phyloP scores from a whole-genome alignment of 805 yeast genomes.

The Hanseniaspora jakobsenii region DNA sequence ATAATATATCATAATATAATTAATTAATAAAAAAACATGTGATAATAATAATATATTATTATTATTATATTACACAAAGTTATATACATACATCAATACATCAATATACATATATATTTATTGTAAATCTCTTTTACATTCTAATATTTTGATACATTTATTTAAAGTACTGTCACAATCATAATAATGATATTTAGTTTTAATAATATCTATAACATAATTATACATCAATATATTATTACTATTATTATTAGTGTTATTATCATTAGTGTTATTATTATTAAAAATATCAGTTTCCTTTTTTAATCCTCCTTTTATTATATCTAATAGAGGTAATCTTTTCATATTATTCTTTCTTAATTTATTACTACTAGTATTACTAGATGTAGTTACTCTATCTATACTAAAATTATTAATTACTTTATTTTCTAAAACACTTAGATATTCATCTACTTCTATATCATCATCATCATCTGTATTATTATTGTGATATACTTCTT shows the following conservation, averaged over 20 bases:
- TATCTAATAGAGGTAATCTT: neutral
- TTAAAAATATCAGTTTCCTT: neutral
- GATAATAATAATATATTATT: too few species aligned
- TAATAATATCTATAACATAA: neutral
- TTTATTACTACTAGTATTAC: neutral
- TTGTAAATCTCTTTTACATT: neutral
- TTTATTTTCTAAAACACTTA: slow-evolving; percentile 6
- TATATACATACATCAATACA: too few species aligned
- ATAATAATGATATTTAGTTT: neutral
- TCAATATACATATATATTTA: neutral
- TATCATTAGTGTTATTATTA: neutral
- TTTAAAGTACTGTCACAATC: neutral
- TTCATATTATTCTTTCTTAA: slow-evolving; percentile 7
- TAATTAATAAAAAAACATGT: too few species aligned
- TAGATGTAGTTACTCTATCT: too few species aligned
- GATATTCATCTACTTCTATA: neutral
- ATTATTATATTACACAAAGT: too few species aligned
- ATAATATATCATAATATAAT: too few species aligned
- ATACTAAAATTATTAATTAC: neutral
- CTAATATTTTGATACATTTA: neutral
- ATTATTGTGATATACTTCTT: neutral
- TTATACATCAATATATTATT: neutral
- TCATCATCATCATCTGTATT: neutral
- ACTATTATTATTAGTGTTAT: neutral
- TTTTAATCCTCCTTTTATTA: slow-evolving; percentile 1